Evolutionary conservation across 2,329 filamentous ascomycete species (phyloP).

Genomic region (Cryphonectria radicalis): DNA sequence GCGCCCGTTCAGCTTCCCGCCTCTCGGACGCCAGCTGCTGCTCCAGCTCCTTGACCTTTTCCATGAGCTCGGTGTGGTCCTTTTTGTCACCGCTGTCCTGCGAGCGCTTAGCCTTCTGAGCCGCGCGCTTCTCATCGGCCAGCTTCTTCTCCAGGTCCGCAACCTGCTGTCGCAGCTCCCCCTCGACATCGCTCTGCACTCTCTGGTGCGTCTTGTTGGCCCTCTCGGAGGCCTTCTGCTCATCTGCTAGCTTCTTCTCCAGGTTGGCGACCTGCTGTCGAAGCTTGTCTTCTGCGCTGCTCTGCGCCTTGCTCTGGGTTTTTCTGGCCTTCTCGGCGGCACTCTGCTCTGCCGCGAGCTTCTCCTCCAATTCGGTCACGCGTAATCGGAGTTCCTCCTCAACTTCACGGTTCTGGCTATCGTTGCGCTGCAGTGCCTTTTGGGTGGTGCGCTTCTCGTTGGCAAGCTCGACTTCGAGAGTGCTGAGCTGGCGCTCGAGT

Average conservation of each 20-base stretch:
- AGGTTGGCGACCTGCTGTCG: conserved; percentile 23
- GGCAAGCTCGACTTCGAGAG: conserved; percentile 79
- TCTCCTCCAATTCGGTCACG: conserved; percentile 41
- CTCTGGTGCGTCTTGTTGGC: conserved; percentile 34
- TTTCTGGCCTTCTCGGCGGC: conserved; percentile 39
- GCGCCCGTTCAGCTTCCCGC: conserved; percentile 35
- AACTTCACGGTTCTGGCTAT: conserved; percentile 42
- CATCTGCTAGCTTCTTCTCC: conserved; percentile 62
- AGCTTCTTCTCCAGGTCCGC: conserved; percentile 41
- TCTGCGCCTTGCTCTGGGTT: conserved; percentile 36
- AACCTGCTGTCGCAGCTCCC: conserved; percentile 46
- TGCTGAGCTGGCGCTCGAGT: conserved; percentile 76
- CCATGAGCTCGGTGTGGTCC: conserved; percentile 36
- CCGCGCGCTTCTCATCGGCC: conserved; percentile 26
- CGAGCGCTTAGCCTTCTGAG: conserved; percentile 40
- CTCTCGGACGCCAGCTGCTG: conserved; percentile 47
- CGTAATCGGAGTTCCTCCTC: conserved; percentile 46
- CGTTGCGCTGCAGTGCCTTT: conserved; percentile 35
- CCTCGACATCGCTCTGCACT: conserved; percentile 45
- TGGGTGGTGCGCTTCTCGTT: conserved; percentile 63
- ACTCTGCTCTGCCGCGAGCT: conserved; percentile 18
- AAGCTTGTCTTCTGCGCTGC: conserved; percentile 20
- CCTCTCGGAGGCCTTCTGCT: conserved; percentile 51
- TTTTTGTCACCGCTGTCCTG: conserved; percentile 40
- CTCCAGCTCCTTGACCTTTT: conserved; percentile 39